Evolutionary conservation across 2,329 filamentous ascomycete species (phyloP).

Genomic region (Fusarium bulbicola): DNA sequence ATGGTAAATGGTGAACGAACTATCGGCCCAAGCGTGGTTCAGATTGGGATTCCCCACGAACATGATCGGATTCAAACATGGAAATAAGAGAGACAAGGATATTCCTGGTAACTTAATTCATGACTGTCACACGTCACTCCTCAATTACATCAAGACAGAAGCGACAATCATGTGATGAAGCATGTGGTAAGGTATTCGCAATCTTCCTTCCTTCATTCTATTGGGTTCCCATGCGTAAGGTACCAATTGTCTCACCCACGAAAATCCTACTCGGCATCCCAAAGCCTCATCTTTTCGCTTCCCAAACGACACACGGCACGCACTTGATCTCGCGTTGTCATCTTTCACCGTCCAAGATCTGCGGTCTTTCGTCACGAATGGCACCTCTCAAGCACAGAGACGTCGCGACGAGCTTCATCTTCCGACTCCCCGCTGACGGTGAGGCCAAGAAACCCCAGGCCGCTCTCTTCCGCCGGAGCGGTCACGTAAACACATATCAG

Average conservation of each 20-base stretch:
- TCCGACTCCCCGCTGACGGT: constrained; percentile 53
- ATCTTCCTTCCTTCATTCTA: neutral
- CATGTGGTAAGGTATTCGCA: neutral
- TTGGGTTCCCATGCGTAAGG: neutral
- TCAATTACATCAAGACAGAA: too few relatives aligned
- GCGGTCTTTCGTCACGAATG: constrained; percentile 29
- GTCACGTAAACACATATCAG: constrained; percentile 68
- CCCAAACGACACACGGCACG: neutral
- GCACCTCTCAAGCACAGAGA: constrained; percentile 43
- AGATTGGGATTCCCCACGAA: neutral
- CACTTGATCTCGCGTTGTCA: neutral
- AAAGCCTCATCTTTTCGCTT: neutral
- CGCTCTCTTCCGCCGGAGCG: constrained; percentile 70
- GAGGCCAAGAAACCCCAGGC: constrained; percentile 55
- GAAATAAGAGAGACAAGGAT: neutral
- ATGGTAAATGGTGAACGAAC: neutral
- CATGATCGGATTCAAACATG: neutral
- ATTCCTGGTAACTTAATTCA: neutral
- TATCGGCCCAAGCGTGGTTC: neutral
- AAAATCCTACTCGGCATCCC: neutral
- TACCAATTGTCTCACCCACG: neutral
- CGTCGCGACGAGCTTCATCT: constrained; percentile 62
- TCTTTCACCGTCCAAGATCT: neutral
- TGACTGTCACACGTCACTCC: too few relatives aligned
- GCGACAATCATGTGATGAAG: constrained; percentile 35